Evolutionary conservation across 768 basidiomycete genomes (phyloP), one percentile per base, ranked within the genome.

Genomic region (Rhodotorula babjevae): DNA sequence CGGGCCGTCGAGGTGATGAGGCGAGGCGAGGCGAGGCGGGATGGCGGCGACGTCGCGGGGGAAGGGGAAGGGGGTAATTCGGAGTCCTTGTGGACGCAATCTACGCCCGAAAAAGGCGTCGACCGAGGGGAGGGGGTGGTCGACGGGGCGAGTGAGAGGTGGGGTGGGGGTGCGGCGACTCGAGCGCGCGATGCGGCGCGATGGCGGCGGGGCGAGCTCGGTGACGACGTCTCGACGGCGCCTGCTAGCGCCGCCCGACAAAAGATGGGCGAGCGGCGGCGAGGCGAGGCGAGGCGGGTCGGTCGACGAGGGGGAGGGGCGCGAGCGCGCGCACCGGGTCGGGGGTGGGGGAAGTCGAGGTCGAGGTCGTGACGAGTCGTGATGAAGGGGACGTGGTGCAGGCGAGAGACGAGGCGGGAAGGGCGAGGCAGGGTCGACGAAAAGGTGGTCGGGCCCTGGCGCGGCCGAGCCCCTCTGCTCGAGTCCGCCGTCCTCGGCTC

Each of bases 61-160:
- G 31, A 5, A 42, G 42, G 40, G 60, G 40, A 8, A 14, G n/a
- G 18, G 58, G 40, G 29, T 5, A 27, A 42, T 44, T 61, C 60
- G 60, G 44, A 29, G 60, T 61, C 60, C 60, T 61, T 23, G 40
- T 29, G 60, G 60, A 61, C 60, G 60, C 60, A 61, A 10, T 61
- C 60, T 61, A 61, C 60, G 60, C 60, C 60, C 40, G n/a, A 42
- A 61, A 61, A 61, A 61, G 59, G 60, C 60, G 60, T 18, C 27
- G n/a, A 23, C 25, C 36, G 36, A 18, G 44, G 60, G 40, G 12
- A 18, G 9, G n/a, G 5, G 10, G 58, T 9, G 10, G 31, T 18
- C 31, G 33, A 27, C 60, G 60, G 27, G 44, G 60, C 60, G 59
- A 60, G 59, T 42, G 59, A 60, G 59, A 60, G 14, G 42, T 27